Evolutionary conservation across 805 yeast species (phyloP).

Genomic region (Teunomyces tritomae): DNA sequence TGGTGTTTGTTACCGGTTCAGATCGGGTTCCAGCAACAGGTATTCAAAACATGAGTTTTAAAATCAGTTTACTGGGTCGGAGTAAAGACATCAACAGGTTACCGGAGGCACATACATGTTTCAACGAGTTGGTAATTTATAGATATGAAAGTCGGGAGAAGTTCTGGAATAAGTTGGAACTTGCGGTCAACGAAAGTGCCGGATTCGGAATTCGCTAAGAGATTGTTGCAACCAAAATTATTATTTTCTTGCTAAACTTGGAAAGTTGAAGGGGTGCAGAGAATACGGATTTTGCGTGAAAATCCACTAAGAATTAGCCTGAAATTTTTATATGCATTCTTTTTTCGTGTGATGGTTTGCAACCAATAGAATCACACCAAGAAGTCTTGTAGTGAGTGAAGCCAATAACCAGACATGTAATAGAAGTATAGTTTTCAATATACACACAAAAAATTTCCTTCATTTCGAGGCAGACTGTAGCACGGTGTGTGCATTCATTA

Average conservation of each 20-base stretch:
- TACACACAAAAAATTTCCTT: not conserved
- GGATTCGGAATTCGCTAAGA: conserved; percentile 78
- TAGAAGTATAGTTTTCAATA: not conserved
- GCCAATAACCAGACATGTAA: too few relatives aligned
- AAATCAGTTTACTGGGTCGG: conserved; percentile 49
- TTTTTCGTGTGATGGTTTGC: not conserved
- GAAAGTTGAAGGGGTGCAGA: too few relatives aligned
- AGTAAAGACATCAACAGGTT: conserved; percentile 46
- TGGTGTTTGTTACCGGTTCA: conserved; percentile 84
- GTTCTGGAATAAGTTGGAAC: conserved; percentile 53
- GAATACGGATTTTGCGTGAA: not conserved
- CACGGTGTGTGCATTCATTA: not conserved
- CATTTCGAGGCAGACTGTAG: too few relatives aligned
- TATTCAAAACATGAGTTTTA: conserved; percentile 67
- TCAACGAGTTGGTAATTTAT: conserved; percentile 81
- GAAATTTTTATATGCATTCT: not conserved
- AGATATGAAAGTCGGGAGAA: conserved; percentile 58
- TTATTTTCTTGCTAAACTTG: too few relatives aligned
- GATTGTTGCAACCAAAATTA: not conserved
- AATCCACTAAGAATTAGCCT: too few relatives aligned
- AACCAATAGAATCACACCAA: not conserved
- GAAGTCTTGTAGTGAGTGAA: not conserved
- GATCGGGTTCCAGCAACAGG: conserved; percentile 95
- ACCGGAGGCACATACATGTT: conserved; percentile 92
- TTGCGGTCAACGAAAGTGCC: conserved; percentile 74